These are phyloP conservation scores for Climacium dendroides DNA, from an alignment of 225 moss, liverwort and hornwort genomes.

Conservation along the genomic window DNA sequence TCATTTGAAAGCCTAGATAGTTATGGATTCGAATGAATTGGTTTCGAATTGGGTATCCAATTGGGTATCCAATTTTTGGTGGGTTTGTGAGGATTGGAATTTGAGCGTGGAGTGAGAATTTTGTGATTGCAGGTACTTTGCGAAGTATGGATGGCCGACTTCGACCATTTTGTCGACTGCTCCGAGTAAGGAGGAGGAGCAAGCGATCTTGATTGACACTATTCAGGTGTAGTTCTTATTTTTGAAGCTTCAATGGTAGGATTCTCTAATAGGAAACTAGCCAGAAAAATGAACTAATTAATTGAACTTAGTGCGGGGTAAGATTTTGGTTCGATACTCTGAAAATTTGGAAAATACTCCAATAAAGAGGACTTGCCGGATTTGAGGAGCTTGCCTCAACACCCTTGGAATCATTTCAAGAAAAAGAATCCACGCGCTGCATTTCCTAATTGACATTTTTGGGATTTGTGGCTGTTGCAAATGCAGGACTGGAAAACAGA, in stretches of 20 bases:
- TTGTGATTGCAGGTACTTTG: constrained; percentile 15
- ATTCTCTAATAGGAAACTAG: background rate
- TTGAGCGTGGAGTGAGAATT: background rate
- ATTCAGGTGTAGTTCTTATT: constrained; percentile 39
- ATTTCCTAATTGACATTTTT: background rate
- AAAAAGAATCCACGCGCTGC: background rate
- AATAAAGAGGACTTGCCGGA: background rate
- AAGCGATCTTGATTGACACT: constrained; percentile 57
- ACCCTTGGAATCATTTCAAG: background rate
- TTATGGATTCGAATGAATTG: background rate
- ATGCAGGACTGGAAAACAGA: constrained; percentile 91
- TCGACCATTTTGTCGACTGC: constrained; percentile 47
- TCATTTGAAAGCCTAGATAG: background rate
- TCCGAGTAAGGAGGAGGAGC: constrained; percentile 50
- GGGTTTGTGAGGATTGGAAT: background rate
- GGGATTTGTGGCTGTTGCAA: background rate
- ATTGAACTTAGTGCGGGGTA: background rate
- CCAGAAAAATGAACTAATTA: background rate
- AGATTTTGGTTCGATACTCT: background rate
- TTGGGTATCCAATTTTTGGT: background rate
- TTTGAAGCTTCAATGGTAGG: background rate
- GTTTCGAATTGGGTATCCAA: background rate
- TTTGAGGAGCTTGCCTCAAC: background rate
- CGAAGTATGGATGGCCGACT: constrained; percentile 61
- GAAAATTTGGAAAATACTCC: background rate